These are phyloP conservation scores for Leishmania lainsoni DNA, from an alignment of 208 protist species.

Conservation along the genomic window DNA sequence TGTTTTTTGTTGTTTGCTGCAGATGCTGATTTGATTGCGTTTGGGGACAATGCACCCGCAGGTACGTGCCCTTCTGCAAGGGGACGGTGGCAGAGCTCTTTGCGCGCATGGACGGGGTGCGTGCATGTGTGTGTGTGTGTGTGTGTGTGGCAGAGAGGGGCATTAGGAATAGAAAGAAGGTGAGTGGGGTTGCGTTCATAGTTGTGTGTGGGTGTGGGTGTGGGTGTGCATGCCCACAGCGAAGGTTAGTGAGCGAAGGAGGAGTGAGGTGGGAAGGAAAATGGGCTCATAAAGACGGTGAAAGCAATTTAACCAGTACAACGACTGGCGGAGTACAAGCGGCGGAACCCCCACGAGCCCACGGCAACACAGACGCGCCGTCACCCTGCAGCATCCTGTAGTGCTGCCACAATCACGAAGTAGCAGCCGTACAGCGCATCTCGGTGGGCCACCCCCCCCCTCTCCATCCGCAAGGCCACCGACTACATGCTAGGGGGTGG, in stretches of 20 bases:
- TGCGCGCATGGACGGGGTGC: not conserved
- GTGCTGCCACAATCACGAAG: not conserved
- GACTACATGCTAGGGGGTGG: not conserved
- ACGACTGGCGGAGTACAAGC: not conserved
- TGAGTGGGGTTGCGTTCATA: too few relatives aligned
- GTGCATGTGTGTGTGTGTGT: not conserved
- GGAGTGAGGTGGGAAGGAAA: not conserved
- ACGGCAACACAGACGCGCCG: not conserved
- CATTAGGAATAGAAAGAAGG: too few relatives aligned
- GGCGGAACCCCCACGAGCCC: not conserved
- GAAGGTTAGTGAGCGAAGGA: not conserved
- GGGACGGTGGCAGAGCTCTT: not conserved
- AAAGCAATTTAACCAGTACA: not conserved
- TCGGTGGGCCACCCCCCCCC: not conserved
- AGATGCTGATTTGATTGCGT: not conserved
- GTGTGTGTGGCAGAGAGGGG: too few relatives aligned
- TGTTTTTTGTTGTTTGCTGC: not conserved
- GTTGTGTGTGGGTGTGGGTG: constrained; percentile 1
- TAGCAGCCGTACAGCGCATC: not conserved
- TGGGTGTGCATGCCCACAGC: not conserved
- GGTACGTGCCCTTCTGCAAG: not conserved
- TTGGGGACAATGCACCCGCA: not conserved
- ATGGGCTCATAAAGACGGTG: not conserved
- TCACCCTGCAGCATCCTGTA: not conserved
- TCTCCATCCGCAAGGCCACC: not conserved